Evolutionary conservation across 2,329 filamentous ascomycete genomes (phyloP), one percentile per base, ranked within the genome.

Genomic region (Verticillium albo-atrum): DNA sequence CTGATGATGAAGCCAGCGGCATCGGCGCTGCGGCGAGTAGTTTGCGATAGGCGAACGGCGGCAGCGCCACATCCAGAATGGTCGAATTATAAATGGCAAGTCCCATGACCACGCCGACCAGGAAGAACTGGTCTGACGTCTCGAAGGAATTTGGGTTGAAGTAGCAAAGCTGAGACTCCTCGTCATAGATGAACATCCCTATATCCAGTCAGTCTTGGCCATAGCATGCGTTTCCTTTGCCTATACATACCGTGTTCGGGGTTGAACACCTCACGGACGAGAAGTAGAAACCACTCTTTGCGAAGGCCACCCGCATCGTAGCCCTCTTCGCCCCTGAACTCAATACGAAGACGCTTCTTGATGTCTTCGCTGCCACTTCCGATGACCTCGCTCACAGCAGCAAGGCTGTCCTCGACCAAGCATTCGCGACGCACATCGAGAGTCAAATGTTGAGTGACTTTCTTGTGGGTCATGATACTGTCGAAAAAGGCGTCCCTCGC

Each of bases 11-110:
- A 25, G 79, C 75, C 17, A 80, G 78, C 12, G 84, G 79, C 2
- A 81, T 75, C n/a, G 91, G 90, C 1, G 89, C 89, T 9, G 91
- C 86, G 3, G 90, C 87, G 47, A 97, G 80, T 23, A 97, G 82
- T 72, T 96, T 97, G 64, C 91, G 88, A 70, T 96, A 97, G 1
- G 90, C 89, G 71, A 97, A 96, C 0, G 92, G 90, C 1, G 93
- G 93, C 23, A 97, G 82, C 2, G 91, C 90, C 55, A 97, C 84
- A 69, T 97, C 93, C 20, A 97, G 79, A 65, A 97, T 97, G 0
- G 91, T 97, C 2, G 91, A 96, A 73, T 97, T 97, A 76, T 97
- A 96, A 62, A 97, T 96, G 15, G 93, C 93, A 60, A 97, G 79
- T 1, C 93, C 93, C 58, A 97, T 82, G 7, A 97, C 82, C 14